Percentiles rank a stretch among this genome's conserved stretches.
These are phyloP conservation scores for Acaromyces ingoldii DNA, from an alignment of 1,284 basidiomycete species.

Conservation along the genomic window DNA sequence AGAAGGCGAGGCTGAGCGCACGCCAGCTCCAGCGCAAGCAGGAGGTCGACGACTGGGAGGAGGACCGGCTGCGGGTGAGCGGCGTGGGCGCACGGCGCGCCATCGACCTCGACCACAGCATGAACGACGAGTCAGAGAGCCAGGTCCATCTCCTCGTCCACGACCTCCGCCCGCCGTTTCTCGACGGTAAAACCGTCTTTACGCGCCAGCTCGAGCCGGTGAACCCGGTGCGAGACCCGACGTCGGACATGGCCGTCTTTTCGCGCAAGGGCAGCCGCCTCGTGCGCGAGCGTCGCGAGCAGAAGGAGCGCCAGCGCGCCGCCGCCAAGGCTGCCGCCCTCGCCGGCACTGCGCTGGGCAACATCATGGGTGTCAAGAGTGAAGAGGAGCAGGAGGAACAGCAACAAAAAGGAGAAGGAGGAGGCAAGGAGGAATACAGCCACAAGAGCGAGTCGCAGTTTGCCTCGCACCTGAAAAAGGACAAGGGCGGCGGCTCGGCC, in stretches of 20 bases:
- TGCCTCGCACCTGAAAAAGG: slow-evolving; percentile 68
- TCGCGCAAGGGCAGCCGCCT: slow-evolving; percentile 89
- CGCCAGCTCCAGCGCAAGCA: slow-evolving; percentile 61
- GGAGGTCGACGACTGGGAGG: slow-evolving; percentile 97
- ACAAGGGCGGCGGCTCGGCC: slow-evolving; percentile 63
- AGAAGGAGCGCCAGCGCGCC: slow-evolving; percentile 69
- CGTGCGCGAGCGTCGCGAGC: slow-evolving; percentile 90
- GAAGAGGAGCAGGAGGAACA: slow-evolving; percentile 63
- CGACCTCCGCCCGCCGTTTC: slow-evolving; percentile 93
- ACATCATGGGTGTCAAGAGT: slow-evolving; percentile 94
- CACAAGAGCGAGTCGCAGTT: slow-evolving; percentile 92
- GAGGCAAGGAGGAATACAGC: slow-evolving; percentile 55
- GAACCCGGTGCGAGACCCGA: slow-evolving; percentile 88
- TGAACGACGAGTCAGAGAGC: slow-evolving; percentile 79
- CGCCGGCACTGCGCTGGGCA: slow-evolving; percentile 87
- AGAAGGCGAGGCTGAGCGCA: slow-evolving; percentile 50
- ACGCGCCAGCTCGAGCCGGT: slow-evolving; percentile 96
- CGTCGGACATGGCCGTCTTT: slow-evolving; percentile 91
- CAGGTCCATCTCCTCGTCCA: slow-evolving; percentile 96
- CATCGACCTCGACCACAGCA: slow-evolving; percentile 70
- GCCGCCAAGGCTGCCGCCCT: slow-evolving; percentile 89
- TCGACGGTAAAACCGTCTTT: slow-evolving; percentile 91
- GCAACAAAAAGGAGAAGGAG: slow-evolving; percentile 3
- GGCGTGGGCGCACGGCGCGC: slow-evolving; percentile 76
- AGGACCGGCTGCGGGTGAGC: slow-evolving; percentile 91